Conservation (phyloP, 2,329 filamentous ascomycete species). For the Pseudocercospora fijiensis region DNA sequence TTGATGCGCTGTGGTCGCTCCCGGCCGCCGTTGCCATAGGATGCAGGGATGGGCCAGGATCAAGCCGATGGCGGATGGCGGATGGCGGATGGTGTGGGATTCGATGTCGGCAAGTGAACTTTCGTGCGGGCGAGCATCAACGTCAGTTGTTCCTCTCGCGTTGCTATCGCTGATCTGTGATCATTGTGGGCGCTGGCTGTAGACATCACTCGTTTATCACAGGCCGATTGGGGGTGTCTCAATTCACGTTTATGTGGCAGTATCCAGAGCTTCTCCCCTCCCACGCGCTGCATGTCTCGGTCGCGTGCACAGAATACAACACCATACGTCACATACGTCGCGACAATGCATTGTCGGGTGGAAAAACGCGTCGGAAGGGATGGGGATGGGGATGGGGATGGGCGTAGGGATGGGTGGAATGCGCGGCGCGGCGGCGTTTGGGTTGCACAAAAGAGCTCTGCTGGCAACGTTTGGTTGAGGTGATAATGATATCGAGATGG, state of each 20-base stretch:
- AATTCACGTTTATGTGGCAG: not conserved
- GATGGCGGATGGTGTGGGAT: not conserved
- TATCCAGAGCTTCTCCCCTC: not conserved
- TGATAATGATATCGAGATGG: not conserved
- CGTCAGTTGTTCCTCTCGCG: not conserved
- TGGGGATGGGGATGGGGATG: too few relatives aligned
- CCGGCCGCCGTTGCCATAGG: conserved; percentile 2
- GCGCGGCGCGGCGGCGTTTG: not conserved
- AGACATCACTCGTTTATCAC: not conserved
- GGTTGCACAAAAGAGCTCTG: not conserved
- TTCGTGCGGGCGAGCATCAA: too few relatives aligned
- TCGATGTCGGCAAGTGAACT: not conserved
- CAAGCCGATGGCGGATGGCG: not conserved
- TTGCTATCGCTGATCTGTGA: not conserved
- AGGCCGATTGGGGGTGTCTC: not conserved
- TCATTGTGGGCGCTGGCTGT: not conserved
- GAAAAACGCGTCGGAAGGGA: not conserved
- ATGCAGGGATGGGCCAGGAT: not conserved
- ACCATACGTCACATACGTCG: not conserved
- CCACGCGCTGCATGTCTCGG: not conserved
- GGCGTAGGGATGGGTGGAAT: conserved; percentile 3
- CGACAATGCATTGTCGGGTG: conserved; percentile 7
- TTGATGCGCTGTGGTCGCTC: not conserved
- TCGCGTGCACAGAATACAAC: not conserved
- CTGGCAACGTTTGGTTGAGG: not conserved